Evolutionary conservation across 2,329 filamentous ascomycete genomes (phyloP).

Genomic region (Xenoacremonium recifei): DNA sequence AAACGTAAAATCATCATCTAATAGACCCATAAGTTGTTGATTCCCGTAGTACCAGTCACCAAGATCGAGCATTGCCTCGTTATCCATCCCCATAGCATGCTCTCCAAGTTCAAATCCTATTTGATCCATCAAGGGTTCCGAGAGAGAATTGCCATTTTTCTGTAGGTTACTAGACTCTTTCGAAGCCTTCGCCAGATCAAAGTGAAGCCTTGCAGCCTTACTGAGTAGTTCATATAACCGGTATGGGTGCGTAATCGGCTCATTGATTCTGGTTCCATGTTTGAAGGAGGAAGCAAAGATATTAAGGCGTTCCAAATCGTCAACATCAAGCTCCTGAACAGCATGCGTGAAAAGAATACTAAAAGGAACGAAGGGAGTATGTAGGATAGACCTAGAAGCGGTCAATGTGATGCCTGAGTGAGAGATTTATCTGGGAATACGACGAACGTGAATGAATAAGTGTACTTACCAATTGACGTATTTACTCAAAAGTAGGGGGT

Average conservation of each 20-base stretch:
- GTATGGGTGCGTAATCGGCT: slow-evolving; percentile 29
- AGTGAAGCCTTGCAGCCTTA: slow-evolving; percentile 28
- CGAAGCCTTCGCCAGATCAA: slow-evolving; percentile 13
- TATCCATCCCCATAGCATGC: background rate
- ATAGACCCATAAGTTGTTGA: slow-evolving; percentile 23
- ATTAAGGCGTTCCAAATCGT: slow-evolving; percentile 22
- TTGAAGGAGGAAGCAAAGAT: slow-evolving; percentile 31
- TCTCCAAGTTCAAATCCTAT: background rate
- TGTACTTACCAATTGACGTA: slow-evolving; percentile 34
- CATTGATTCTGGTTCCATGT: slow-evolving; percentile 6
- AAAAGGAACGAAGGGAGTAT: slow-evolving; percentile 37
- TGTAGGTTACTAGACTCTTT: background rate
- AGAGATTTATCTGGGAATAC: background rate
- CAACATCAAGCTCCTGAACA: slow-evolving; percentile 16
- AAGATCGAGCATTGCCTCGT: slow-evolving; percentile 1
- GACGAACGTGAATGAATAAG: background rate
- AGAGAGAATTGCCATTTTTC: background rate
- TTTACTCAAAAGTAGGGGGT: slow-evolving; percentile 28
- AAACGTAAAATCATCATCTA: slow-evolving; percentile 5
- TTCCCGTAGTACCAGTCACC: slow-evolving; percentile 25
- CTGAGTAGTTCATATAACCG: slow-evolving; percentile 34
- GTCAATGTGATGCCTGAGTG: background rate
- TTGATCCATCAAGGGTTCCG: background rate
- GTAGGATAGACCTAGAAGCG: slow-evolving; percentile 32
- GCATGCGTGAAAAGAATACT: slow-evolving; percentile 34